phyloP scores from a whole-genome alignment of 805 yeast species.

The Suhomyces prunicola region DNA sequence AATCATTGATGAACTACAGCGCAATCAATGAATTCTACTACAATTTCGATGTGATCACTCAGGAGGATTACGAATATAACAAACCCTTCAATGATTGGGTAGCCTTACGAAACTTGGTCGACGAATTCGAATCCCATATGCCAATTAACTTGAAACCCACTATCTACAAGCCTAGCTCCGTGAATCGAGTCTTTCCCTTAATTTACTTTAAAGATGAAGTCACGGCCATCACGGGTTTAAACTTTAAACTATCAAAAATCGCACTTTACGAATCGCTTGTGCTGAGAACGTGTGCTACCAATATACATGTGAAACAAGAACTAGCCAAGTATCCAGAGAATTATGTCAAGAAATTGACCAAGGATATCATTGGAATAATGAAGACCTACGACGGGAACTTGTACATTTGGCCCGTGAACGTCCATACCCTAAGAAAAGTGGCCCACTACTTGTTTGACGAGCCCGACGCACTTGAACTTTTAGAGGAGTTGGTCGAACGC shows the following conservation, averaged over 20 bases:
- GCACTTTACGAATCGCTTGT: constrained; percentile 28
- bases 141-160: constrained; percentile 32
- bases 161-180: constrained; percentile 25
- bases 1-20: constrained; percentile 25
- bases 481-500: constrained; percentile 19
- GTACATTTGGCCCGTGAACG: constrained; percentile 33
- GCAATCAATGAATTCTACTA: constrained; percentile 28
- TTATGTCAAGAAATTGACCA: constrained; percentile 25
- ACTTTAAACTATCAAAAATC: constrained; percentile 28
- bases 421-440: constrained; percentile 31
- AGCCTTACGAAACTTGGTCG: constrained; percentile 21
- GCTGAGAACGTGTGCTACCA: constrained; percentile 13
- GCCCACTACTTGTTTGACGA: constrained; percentile 23
- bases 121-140: constrained; percentile 27
- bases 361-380: constrained; percentile 38
- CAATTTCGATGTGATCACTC: constrained; percentile 23
- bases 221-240: constrained; percentile 30
- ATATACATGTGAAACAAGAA: constrained; percentile 17
- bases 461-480: constrained; percentile 11
- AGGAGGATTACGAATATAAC: constrained; percentile 23
- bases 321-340: constrained; percentile 22
- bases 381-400: constrained; percentile 34
- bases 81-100: constrained; percentile 25
- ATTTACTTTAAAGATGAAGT: constrained; percentile 35
- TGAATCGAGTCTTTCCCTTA: constrained; percentile 25